Evolutionary conservation across 2,329 filamentous ascomycete species (phyloP), one percentile per base, ranked within the genome.

Genomic region (Nigrospora sphaerica): DNA sequence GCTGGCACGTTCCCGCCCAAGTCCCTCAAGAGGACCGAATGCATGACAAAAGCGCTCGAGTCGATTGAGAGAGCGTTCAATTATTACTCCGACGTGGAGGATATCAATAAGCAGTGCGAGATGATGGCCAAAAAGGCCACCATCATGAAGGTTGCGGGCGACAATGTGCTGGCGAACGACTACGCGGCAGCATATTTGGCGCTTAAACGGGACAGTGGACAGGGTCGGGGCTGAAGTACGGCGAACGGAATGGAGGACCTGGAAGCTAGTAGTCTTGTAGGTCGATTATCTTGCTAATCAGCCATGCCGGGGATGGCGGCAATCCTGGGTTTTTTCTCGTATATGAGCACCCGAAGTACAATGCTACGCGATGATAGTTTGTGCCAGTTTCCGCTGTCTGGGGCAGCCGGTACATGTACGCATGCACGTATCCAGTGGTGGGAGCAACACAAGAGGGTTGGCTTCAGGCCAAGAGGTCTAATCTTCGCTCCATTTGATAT

Each of bases 111-210:
- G 45, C 84, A 88, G 65, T 84, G 87, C 58, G 85, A 90, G 64
- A 82, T 87, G 72, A 77, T 91, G 68, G 84, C 85, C 17, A 93
- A 93, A 72, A 91, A 88, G 66, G 85, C 86, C 4, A 82, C 82
- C 43, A 77, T 95, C 43, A 86, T 88, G 72, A 81, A 83, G 62
- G 69, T 85, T 40, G 73, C 78, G 9, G 86, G 84, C 1, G 85
- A 90, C 54, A 63, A 73, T 53, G 72, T 71, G 16, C 56, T 83
- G 51, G 81, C 83, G 1, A 84, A 85, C 54, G 80, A 85, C 51
- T 84, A 77, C 54, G 83, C 83, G 2, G 79, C 80, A 3, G 77
- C 75, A 52, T 88, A 86, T 61, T 62, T 85, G 37, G 75, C 77
- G 52, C 56, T 87, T 42, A 72, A 73, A 55, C 73, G 67, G 53